phyloP scores from a whole-genome alignment of 768 basidiomycete species.

The Tulasnella sp. region DNA sequence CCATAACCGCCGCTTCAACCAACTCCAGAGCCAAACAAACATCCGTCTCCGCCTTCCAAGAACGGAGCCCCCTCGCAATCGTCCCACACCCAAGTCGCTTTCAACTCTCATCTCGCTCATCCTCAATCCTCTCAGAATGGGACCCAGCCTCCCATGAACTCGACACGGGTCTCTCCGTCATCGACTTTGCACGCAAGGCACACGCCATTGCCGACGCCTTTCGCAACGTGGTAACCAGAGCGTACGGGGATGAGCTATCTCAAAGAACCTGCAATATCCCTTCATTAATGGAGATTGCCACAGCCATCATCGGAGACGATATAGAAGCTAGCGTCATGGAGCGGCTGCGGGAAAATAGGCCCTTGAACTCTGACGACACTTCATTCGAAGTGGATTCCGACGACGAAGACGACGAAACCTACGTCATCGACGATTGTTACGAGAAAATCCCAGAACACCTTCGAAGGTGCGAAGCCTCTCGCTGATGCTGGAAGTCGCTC shows the following conservation, averaged over 20 bases:
- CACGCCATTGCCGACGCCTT: conserved; percentile 25
- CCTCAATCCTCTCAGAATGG: conserved; percentile 3
- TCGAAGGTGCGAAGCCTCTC: neutral
- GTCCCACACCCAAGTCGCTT: conserved; percentile 22
- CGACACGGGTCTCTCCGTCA: neutral
- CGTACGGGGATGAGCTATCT: conserved; percentile 4
- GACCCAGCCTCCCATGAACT: neutral
- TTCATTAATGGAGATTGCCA: neutral
- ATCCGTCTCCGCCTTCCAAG: neutral
- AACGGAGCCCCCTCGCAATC: conserved; percentile 8
- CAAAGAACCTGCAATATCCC: neutral
- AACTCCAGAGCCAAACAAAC: conserved; percentile 6
- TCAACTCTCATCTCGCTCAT: neutral
- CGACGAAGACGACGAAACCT: conserved; percentile 22
- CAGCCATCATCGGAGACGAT: conserved; percentile 11
- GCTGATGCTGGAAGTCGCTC: too few species aligned
- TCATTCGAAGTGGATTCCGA: neutral
- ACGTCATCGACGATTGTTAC: conserved; percentile 20
- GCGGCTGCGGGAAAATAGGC: neutral
- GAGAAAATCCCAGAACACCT: conserved; percentile 24
- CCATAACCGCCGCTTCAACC: neutral
- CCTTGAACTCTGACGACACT: neutral
- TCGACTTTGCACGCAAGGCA: conserved; percentile 16
- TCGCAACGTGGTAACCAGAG: conserved; percentile 18
- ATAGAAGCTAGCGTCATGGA: conserved; percentile 22